A percentile compares a stretch with the other conserved stretches of the same genome.
These are phyloP conservation scores for Fusarium pilosicola DNA, from an alignment of 2,329 filamentous ascomycete genomes.

Conservation along the genomic window DNA sequence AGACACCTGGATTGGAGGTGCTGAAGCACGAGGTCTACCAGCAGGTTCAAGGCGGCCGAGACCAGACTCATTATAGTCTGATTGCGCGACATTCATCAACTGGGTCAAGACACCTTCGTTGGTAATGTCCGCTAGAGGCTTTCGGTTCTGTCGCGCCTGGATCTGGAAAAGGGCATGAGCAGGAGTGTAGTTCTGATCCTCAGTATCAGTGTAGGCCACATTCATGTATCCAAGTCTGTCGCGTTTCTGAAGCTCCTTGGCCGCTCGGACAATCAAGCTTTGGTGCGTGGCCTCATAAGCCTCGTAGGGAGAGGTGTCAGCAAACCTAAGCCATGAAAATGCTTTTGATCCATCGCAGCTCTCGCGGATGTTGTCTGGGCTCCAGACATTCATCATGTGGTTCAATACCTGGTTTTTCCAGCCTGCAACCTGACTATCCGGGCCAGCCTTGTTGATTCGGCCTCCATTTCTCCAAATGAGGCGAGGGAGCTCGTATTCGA, in stretches of 20 bases:
- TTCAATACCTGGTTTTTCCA: constrained; percentile 81
- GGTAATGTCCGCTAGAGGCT: constrained; percentile 75
- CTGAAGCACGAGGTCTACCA: constrained; percentile 79
- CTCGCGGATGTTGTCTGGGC: constrained; percentile 77
- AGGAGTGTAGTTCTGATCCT: constrained; percentile 71
- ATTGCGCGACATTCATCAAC: constrained; percentile 81
- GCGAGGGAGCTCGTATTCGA: constrained; percentile 84
- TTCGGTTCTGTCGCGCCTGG: constrained; percentile 72
- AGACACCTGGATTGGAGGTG: constrained; percentile 84
- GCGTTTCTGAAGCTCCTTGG: constrained; percentile 64
- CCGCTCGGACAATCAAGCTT: constrained; percentile 78
- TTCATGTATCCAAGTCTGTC: constrained; percentile 73
- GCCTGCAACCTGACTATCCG: constrained; percentile 78
- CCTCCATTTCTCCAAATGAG: constrained; percentile 85
- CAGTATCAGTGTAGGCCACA: constrained; percentile 75
- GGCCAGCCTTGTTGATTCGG: constrained; percentile 77
- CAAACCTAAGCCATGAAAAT: constrained; percentile 92
- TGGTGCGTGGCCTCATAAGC: constrained; percentile 74
- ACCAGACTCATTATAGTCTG: constrained; percentile 74
- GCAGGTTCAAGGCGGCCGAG: constrained; percentile 84
- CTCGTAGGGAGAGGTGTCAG: constrained; percentile 79
- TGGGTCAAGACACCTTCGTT: constrained; percentile 76
- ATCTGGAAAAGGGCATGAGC: constrained; percentile 86
- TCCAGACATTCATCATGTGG: constrained; percentile 91
- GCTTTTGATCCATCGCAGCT: constrained; percentile 69